Percentiles rank a stretch among this genome's conserved stretches.
phyloP scores from a whole-genome alignment of 2,329 filamentous ascomycete genomes.

The Aspergillus aculeatus region DNA sequence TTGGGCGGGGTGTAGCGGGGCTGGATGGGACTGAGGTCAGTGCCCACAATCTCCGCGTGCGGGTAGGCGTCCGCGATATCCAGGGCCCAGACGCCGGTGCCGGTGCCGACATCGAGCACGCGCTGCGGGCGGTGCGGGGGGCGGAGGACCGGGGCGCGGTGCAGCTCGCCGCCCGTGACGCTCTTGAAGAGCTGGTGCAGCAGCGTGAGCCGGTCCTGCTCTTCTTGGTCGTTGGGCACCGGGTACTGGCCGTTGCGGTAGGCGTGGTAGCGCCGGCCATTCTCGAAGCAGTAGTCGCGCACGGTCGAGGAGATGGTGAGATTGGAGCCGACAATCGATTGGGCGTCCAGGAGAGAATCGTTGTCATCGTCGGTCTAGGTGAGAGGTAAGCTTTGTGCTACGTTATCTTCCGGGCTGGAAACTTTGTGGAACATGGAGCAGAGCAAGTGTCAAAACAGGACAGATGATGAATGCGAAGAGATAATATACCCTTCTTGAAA shows the following conservation, averaged over 20 bases:
- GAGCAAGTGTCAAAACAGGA: no score
- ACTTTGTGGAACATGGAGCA: no score
- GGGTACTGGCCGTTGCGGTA: constrained; percentile 44
- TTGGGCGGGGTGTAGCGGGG: constrained; percentile 49
- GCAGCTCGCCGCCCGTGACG: constrained; percentile 36
- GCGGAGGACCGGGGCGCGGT: constrained; percentile 38
- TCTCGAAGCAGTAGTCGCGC: constrained; percentile 40
- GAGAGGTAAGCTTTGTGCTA: background rate
- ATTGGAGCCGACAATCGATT: constrained; percentile 42
- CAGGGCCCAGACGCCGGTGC: constrained; percentile 38
- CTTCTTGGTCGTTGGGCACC: constrained; percentile 46
- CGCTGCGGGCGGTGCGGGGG: constrained; percentile 16
- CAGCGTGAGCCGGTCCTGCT: constrained; percentile 44
- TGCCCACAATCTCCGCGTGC: constrained; percentile 35
- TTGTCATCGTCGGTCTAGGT: constrained; percentile 34
- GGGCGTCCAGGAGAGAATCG: constrained; percentile 32
- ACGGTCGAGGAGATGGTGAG: constrained; percentile 41
- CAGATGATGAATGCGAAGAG: background rate
- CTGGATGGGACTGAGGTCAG: constrained; percentile 38
- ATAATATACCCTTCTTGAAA: no score
- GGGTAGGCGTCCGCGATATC: constrained; percentile 46
- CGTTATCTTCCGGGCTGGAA: background rate
- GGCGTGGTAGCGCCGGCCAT: constrained; percentile 46
- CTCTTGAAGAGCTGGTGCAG: constrained; percentile 42
- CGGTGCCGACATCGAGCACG: constrained; percentile 36